Conservation (phyloP, 352 stramenopile species). For the Globisporangium splendens region DNA sequence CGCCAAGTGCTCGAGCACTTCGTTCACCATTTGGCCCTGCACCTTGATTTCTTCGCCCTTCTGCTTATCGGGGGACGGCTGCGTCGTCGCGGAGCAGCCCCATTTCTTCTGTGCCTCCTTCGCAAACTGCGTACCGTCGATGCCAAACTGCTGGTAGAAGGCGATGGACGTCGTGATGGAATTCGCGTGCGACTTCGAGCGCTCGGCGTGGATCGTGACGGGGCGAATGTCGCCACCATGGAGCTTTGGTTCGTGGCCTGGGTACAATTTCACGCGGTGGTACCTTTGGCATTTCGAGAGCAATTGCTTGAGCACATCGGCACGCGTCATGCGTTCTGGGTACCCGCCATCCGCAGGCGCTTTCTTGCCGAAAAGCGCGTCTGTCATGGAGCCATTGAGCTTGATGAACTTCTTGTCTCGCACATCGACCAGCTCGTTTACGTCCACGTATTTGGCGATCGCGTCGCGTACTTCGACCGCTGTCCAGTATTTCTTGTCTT, state of each 20-base stretch:
- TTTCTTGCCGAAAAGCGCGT: conserved; percentile 76
- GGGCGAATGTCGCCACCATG: conserved; percentile 49
- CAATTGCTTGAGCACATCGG: conserved; percentile 49
- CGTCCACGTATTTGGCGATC: conserved; percentile 59
- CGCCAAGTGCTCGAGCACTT: conserved; percentile 61
- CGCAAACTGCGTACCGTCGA: conserved; percentile 62
- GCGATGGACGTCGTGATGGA: conserved; percentile 65
- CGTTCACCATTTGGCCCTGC: conserved; percentile 78
- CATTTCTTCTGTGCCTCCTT: conserved; percentile 84
- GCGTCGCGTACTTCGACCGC: conserved; percentile 50
- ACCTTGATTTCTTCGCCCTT: conserved; percentile 73
- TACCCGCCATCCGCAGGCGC: conserved; percentile 43
- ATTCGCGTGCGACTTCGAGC: conserved; percentile 69
- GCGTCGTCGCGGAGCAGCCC: conserved; percentile 64
- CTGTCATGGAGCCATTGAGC: conserved; percentile 59
- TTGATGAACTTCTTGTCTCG: conserved; percentile 67
- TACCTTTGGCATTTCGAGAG: conserved; percentile 65
- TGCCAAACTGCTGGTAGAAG: conserved; percentile 79
- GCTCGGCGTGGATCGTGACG: conserved; percentile 63
- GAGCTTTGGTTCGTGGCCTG: conserved; percentile 62
- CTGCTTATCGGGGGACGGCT: conserved; percentile 53
- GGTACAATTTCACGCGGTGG: conserved; percentile 68
- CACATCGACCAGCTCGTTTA: conserved; percentile 45
- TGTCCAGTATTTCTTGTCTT: conserved; percentile 54
- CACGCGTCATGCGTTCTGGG: conserved; percentile 46